phyloP scores from a whole-genome alignment of 345 rosid genomes.

The Hibiscus trionum region DNA sequence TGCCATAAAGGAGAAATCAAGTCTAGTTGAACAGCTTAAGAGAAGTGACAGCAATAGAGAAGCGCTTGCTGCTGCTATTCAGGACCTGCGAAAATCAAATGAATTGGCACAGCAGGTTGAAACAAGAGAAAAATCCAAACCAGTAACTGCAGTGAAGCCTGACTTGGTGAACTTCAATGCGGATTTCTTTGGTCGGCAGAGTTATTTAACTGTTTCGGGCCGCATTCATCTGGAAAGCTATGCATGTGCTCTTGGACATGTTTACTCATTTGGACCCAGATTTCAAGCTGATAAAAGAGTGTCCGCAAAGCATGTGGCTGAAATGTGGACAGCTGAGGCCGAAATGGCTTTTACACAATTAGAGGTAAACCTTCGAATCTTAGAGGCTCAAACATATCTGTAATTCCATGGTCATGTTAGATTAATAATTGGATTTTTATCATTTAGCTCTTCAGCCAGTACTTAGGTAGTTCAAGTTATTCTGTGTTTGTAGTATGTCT shows the following conservation, averaged over 20 bases:
- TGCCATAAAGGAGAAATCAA: conserved; percentile 56
- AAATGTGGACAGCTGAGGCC: conserved; percentile 76
- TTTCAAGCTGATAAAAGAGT: conserved; percentile 54
- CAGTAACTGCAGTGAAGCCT: conserved; percentile 23
- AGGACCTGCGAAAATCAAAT: conserved; percentile 58
- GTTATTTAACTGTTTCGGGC: conserved; percentile 65
- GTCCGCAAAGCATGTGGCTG: conserved; percentile 46
- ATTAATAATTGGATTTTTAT: no score
- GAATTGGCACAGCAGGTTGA: conserved; percentile 67
- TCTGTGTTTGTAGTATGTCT: no score
- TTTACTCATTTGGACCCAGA: conserved; percentile 81
- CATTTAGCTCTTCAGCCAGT: background rate
- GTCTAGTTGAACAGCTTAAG: conserved; percentile 58
- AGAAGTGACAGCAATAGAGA: conserved; percentile 78
- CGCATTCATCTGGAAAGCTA: conserved; percentile 81
- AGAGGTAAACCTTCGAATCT: conserved; percentile 45
- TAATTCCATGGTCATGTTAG: no score
- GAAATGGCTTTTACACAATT: conserved; percentile 75
- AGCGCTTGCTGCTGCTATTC: conserved; percentile 55
- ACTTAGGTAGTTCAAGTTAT: background rate
- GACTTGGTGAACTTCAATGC: conserved; percentile 29
- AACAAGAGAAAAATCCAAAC: conserved; percentile 36
- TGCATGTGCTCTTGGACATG: conserved; percentile 85
- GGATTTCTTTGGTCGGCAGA: conserved; percentile 51
- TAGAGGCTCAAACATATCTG: background rate